These are phyloP conservation scores for Scheffersomyces illinoinensis DNA, from an alignment of 1,139 yeast genomes.

Conservation along the genomic window DNA sequence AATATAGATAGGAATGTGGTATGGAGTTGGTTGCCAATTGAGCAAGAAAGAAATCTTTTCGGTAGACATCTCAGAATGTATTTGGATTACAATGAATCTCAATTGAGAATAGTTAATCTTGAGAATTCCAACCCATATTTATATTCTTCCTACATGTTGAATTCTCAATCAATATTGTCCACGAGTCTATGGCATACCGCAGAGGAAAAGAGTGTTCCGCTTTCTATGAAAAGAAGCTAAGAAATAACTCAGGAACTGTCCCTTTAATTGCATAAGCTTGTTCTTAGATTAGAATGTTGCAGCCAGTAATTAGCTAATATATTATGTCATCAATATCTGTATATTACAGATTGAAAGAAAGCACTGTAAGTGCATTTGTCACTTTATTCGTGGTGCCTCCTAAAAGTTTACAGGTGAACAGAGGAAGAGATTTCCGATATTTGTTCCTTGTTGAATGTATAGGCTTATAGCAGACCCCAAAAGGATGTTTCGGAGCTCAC, in stretches of 20 bases:
- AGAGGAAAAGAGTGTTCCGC: not conserved
- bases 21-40: conserved; percentile 61
- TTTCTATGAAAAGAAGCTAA: not conserved
- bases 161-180: not conserved
- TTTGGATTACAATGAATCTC: not conserved
- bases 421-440: not conserved
- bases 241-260: not conserved
- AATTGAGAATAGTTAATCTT: not conserved
- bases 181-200: too few relatives aligned
- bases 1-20: conserved; percentile 54
- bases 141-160: not conserved
- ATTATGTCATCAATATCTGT: not conserved
- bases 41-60: conserved; percentile 52
- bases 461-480: not conserved
- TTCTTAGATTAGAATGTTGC: not conserved
- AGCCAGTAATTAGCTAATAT: not conserved
- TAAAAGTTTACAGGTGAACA: not conserved
- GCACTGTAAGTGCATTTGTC: not conserved
- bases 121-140: not conserved
- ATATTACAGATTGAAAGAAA: not conserved
- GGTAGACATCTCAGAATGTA: conserved; percentile 27
- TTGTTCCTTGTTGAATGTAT: not conserved
- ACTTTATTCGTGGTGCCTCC: not conserved
- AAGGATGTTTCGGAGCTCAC: not conserved
- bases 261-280: not conserved